Evolutionary conservation across 177 flowering plant genomes (phyloP), one percentile per base, ranked within the genome.

Genomic region (Vitis hybrid): DNA sequence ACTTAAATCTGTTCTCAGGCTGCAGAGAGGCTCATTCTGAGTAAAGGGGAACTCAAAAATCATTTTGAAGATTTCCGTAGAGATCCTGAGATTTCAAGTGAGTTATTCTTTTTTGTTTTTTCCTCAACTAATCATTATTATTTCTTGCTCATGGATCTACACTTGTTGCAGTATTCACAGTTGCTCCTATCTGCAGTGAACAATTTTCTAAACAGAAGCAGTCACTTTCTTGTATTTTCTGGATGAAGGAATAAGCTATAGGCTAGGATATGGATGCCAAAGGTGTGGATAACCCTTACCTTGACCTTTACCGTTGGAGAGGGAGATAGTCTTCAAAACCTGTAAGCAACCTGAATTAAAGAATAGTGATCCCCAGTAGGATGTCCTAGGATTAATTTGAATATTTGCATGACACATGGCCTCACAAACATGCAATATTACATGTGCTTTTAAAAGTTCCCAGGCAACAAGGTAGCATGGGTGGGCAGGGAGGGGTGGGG

Each of bases 1-100:
- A 60, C 55, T 49, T 19, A 19, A 61, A n/a, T 64, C 59, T 14
- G 49, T 75, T 73, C 50, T 69, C 82, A 95, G 99, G 99, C 98
- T 79, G 98, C 99, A 74, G 82, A 88, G 81, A 91, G 96, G 84
- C 97, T 95, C 21, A 76, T 88, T 49, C 60, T 13, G 40, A 88
- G 94, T 80, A 76, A 87, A 58, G 92, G 98, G 60, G 87, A 88
- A 68, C 94, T 95, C 32, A 91, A 82, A 79, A 68, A 61, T 62
- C 82, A 91, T 72, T 86, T 95, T 74, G 90, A 89, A 65, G 77
- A 79, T 69, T 95, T 95, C 69, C 74, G 87, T 11, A 80, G 64
- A 62, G 93, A 91, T 64, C 97, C 93, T 68, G 76, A 76, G 71
- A 81, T 95, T 74, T 79, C 89, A 71, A 84, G 99, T 95, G 72